Evolutionary conservation across 306 rosid genomes (phyloP), one percentile per base, ranked within the genome.

Genomic region (Cucumis melo): DNA sequence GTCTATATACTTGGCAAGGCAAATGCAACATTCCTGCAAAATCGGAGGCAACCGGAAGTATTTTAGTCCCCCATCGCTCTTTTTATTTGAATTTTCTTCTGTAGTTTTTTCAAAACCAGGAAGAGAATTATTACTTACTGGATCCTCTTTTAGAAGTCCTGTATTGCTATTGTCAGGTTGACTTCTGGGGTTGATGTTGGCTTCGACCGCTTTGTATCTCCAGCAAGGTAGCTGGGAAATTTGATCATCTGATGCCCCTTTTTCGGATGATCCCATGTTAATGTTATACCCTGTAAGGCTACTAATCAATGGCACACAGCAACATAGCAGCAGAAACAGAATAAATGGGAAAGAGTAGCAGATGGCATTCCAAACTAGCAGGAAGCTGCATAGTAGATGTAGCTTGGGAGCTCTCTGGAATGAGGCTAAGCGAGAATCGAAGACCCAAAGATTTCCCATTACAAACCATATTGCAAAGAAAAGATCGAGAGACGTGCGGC

Each of bases 401-500:
- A 94, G 97, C 51, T 85, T 94, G 12, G 98, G 96, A 59, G 98
- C 93, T 63, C 78, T 85, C 24, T 77, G 84, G 73, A 89, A 90
- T 2, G 96, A 88, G 23, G 91, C 95, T 58, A 94, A 87, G 48
- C 96, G 97, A 34, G 97, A 87, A 83, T 92, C 95, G 21, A 90
- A 90, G 27, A 88, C 81, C 99, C 97, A 94, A 66, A 94, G 94
- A 78, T 94, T 94, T 5, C 99, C 99, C 96, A 94, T 92, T 82
- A 94, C 97, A 80, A 94, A 94, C 97, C 99, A 94, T 82, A 94
- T 88, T 24, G 96, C 99, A 21, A 92, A 91, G 97, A 94, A 94
- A 14, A 94, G 89, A 73, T 94, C 99, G 6, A 94, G 90, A 41
- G 90, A 91, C 24, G 96, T 89, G 78, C 87, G 54, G 65, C 99